Evolutionary conservation across 768 basidiomycete genomes (phyloP), one percentile per base, ranked within the genome.

Genomic region (Hygrocybe coccinea): DNA sequence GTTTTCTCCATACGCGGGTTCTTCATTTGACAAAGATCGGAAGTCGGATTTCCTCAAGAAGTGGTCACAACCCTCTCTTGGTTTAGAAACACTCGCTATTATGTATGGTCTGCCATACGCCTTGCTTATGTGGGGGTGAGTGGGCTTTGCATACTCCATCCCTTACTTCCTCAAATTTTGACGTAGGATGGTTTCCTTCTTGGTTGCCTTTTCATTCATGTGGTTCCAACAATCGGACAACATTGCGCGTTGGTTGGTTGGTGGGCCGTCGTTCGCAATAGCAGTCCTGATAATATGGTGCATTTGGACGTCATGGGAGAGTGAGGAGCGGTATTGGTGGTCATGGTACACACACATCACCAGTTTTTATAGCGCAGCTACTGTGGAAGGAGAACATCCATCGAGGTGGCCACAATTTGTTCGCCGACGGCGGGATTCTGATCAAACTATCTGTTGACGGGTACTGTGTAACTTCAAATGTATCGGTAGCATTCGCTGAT

Each of bases 111-210:
- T 84, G 8, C 83, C 83, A 0, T 79, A 81, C 54, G 78, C 80
- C 1, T 66, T 83, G 19, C 69, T 84, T 39, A 76, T 84, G 71
- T 84, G 82, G 82, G 76, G 75, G 83, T 82, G 60, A 67, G 81
- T 74, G 5, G 9, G 39, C 3, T 12, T 2, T 21, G n/a, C 22
- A 11, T 4, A 39, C 41, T 6, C 22, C 51, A n/a, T 41, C 35
- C 22, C n/a, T n/a, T 35, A 44, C 47, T 56, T 50, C 37, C 22
- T 2, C 19, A 12, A 19, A n/a, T 10, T 11, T 22, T 8, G 21
- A 58, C 51, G 54, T n/a, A 78, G 76, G 17, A 74, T 72, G 69
- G 59, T 72, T 2, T 65, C 65, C 2, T 78, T 78, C 63, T 62
- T 74, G 35, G 63, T 68, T 29, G 76, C 71, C 1, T 73, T 76